These are phyloP conservation scores for Boechera stricta DNA, from an alignment of 345 rosid species.

Conservation along the genomic window DNA sequence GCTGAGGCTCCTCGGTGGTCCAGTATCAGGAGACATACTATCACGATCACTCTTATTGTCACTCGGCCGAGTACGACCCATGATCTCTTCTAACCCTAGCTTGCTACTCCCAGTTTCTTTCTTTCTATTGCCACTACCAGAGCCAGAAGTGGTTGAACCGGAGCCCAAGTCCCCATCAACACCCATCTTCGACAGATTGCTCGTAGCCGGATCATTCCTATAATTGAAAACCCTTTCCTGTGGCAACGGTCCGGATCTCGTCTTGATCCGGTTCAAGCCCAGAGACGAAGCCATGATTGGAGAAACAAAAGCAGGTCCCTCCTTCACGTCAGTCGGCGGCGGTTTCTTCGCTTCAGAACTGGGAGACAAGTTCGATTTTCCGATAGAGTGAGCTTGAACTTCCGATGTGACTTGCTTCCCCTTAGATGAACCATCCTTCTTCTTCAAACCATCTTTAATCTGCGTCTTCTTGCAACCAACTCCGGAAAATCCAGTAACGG, in stretches of 20 bases:
- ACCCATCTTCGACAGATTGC: slow-evolving; percentile 77
- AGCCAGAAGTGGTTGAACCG: slow-evolving; percentile 43
- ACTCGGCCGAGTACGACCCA: slow-evolving; percentile 38
- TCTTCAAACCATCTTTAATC: slow-evolving; percentile 64
- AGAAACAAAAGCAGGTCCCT: slow-evolving; percentile 62
- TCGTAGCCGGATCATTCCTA: slow-evolving; percentile 65
- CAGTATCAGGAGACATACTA: slow-evolving; percentile 54
- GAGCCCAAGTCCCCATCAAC: slow-evolving; percentile 50
- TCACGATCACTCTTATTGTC: slow-evolving; percentile 55
- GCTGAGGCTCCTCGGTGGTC: slow-evolving; percentile 61
- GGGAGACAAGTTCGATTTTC: slow-evolving; percentile 48
- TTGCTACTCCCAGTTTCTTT: slow-evolving; percentile 60
- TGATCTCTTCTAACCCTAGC: slow-evolving; percentile 53
- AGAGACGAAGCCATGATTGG: slow-evolving; percentile 93
- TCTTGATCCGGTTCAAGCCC: slow-evolving; percentile 91
- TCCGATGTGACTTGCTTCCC: slow-evolving; percentile 45
- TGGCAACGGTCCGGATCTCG: slow-evolving; percentile 95
- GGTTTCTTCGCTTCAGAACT: slow-evolving; percentile 52
- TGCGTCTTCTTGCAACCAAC: slow-evolving; percentile 57
- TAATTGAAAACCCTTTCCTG: slow-evolving; percentile 79
- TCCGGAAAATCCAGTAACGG: slow-evolving; percentile 33
- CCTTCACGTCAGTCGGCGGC: slow-evolving; percentile 42
- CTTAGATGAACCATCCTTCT: slow-evolving; percentile 66
- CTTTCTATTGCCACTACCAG: slow-evolving; percentile 55
- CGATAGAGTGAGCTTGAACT: slow-evolving; percentile 43